phyloP scores from a whole-genome alignment of 257 asterid genomes.

The Solanum pinnatisectum region DNA sequence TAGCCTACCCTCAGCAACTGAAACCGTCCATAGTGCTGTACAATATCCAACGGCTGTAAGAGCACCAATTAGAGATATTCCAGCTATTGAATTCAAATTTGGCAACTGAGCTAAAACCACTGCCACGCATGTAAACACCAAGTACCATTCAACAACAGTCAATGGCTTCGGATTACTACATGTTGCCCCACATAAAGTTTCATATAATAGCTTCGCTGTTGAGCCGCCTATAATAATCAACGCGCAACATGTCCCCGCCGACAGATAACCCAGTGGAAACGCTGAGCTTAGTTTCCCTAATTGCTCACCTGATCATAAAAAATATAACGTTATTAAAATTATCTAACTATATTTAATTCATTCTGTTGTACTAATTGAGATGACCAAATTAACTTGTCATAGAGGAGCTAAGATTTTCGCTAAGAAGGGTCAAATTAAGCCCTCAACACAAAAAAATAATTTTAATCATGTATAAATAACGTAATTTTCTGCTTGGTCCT shows the following conservation, averaged over 20 bases:
- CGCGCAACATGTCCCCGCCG: conserved; percentile 80
- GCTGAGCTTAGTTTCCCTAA: conserved; percentile 17
- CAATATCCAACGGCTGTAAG: conserved; percentile 81
- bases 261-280: conserved; percentile 62
- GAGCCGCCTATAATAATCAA: conserved; percentile 77
- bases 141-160: conserved; percentile 74
- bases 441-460: too few relatives aligned
- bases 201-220: conserved; percentile 47
- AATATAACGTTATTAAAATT: too few relatives aligned
- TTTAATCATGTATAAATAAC: too few relatives aligned
- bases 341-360: background rate
- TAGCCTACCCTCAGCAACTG: conserved; percentile 58
- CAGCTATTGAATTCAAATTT: conserved; percentile 86
- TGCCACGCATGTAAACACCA: conserved; percentile 72
- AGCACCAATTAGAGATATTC: conserved; percentile 69
- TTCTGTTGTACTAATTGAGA: background rate
- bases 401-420: too few relatives aligned
- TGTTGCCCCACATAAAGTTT: conserved; percentile 49
- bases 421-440: too few relatives aligned
- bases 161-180: conserved; percentile 41
- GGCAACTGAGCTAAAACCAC: conserved; percentile 82
- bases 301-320: conserved; percentile 14
- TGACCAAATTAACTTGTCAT: background rate
- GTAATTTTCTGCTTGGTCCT: too few relatives aligned
- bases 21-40: conserved; percentile 66